Conservation (phyloP, 2,329 filamentous ascomycete species). For the Cercospora sesami region DNA sequence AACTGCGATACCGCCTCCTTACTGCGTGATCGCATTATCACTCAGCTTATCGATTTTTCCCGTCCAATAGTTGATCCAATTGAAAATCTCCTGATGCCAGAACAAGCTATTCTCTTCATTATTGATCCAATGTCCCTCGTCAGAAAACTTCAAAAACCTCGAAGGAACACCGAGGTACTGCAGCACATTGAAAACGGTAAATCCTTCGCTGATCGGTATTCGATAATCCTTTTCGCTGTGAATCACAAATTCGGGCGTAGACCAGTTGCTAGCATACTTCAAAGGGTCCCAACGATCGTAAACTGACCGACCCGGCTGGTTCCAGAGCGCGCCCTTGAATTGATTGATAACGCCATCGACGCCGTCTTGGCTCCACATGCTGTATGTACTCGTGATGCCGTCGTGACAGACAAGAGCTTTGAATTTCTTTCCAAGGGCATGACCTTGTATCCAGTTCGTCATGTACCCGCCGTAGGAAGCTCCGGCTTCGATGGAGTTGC, state of each 20-base stretch:
- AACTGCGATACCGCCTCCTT: not conserved
- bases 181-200: constrained; percentile 31
- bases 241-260: constrained; percentile 30
- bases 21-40: constrained; percentile 24
- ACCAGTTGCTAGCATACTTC: constrained; percentile 28
- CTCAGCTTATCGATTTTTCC: constrained; percentile 27
- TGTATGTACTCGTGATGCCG: constrained; percentile 57
- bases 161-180: constrained; percentile 28
- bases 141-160: constrained; percentile 28
- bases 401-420: constrained; percentile 87
- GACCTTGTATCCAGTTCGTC: constrained; percentile 70
- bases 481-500: constrained; percentile 30
- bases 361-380: constrained; percentile 51
- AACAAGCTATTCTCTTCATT: constrained; percentile 29
- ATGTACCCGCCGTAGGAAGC: constrained; percentile 41
- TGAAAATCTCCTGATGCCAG: constrained; percentile 31
- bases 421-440: constrained; percentile 78
- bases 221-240: constrained; percentile 31
- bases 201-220: constrained; percentile 28
- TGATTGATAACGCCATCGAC: constrained; percentile 55
- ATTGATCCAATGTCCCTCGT: constrained; percentile 29
- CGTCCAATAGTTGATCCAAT: constrained; percentile 31
- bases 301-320: constrained; percentile 33
- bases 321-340: constrained; percentile 53
- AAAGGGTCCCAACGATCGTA: constrained; percentile 29